Evolutionary conservation across 805 yeast genomes (phyloP), one percentile per base, ranked within the genome.

Genomic region (Zygoascus ofunaensis): DNA sequence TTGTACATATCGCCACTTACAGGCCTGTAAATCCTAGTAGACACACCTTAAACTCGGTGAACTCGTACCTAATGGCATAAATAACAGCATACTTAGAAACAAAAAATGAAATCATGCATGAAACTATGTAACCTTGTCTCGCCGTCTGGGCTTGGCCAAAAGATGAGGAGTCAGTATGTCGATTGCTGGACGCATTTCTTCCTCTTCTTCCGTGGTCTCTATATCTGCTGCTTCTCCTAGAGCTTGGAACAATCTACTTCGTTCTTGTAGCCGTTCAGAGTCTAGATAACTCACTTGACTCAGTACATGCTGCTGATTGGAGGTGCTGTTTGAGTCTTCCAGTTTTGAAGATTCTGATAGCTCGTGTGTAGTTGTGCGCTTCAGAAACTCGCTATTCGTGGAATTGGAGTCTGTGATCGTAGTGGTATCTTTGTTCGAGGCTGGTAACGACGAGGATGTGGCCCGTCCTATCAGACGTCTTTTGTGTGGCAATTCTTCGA

Each of bases 1-100:
- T 86, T 24, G 72, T 77, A 2, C 59, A 58, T 38, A 53, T 86
- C 2, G 66, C 73, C 15, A 62, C 70, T 2, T 58, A 64, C 5
- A 58, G 73, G n/a, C 74, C 71, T 34, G 75, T 74, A 3, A 82
- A 85, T 48, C 94, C 95, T 0, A 79, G 87, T 44, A 66, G 95
- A 41, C 79, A 85, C 8, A 82, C 94, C 0, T 64, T 85, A 34
- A 87, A 81, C 52, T 73, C 89, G 23, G 77, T 83, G 2, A 82
- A 85, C 49, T 61, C 77, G 2, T 75, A 50, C 48, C 51, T 81
- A 24, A 73, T 81, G 78, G 72, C 63, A 22, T 58, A 36, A 51
- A 32, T 17, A 17, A 5, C 7, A 36, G 7, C 12, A 5, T 17
- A 8, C 24, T n/a, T 14, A 20, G 19, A 41, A 21, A 22, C 19